These are phyloP conservation scores for Ophiostoma sp. DNA, from an alignment of 2,329 filamentous ascomycete genomes.

Conservation along the genomic window DNA sequence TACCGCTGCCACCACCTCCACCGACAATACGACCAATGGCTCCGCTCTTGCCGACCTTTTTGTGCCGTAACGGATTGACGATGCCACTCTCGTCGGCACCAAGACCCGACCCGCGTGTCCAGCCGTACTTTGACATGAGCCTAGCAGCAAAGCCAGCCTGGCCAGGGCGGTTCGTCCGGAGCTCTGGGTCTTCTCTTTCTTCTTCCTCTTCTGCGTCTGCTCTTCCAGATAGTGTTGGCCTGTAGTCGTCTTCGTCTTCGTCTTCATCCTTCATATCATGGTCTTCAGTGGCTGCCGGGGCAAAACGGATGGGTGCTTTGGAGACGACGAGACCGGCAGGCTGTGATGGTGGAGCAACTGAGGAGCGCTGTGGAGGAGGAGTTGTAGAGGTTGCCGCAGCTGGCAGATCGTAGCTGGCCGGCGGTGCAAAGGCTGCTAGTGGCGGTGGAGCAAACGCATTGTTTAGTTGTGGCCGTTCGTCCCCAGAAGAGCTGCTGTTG, in stretches of 20 bases:
- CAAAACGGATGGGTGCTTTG: conserved; percentile 74
- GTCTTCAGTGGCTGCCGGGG: conserved; percentile 39
- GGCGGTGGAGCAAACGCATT: conserved; percentile 53
- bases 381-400: background rate
- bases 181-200: background rate
- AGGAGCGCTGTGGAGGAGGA: background rate
- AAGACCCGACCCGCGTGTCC: conserved; percentile 83
- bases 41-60: conserved; percentile 81
- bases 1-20: conserved; percentile 46
- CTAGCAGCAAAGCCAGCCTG: conserved; percentile 83
- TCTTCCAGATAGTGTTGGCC: conserved; percentile 37
- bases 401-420: conserved; percentile 12
- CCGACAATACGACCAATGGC: conserved; percentile 68
- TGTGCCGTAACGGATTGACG: conserved; percentile 79
- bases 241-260: conserved; percentile 22
- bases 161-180: conserved; percentile 67
- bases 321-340: conserved; percentile 64
- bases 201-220: background rate
- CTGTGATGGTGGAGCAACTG: conserved; percentile 21
- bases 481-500: background rate
- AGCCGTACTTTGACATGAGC: conserved; percentile 91
- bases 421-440: conserved; percentile 51
- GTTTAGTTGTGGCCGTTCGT: conserved; percentile 15
- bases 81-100: conserved; percentile 83
- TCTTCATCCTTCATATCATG: conserved; percentile 33